Conservation (phyloP, 139 green algal species). For the Marvania coccoides region DNA sequence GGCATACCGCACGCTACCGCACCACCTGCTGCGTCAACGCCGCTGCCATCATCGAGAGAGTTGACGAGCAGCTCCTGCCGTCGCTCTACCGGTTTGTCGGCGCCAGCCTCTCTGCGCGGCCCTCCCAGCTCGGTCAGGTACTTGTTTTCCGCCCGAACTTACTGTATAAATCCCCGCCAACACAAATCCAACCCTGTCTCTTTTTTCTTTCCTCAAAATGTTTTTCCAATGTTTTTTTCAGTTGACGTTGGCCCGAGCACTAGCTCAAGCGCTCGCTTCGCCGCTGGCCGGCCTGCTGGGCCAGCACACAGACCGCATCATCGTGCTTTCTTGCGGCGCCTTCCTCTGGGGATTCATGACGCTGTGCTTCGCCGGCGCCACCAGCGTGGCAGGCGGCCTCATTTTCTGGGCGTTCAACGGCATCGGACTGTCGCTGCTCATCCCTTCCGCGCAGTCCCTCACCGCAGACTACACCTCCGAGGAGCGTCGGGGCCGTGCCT, state of each 20-base stretch:
- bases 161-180: no score
- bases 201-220: no score
- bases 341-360: slow-evolving; percentile 51
- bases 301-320: slow-evolving; percentile 20
- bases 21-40: slow-evolving; percentile 14
- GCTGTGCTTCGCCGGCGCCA: slow-evolving; percentile 28
- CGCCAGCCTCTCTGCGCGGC: slow-evolving; percentile 3
- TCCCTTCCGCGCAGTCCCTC: slow-evolving; percentile 48
- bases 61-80: slow-evolving; percentile 31
- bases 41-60: slow-evolving; percentile 13
- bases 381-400: slow-evolving; percentile 23
- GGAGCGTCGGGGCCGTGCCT: slow-evolving; percentile 40
- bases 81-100: slow-evolving; percentile 18
- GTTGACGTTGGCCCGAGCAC: slow-evolving; percentile 40
- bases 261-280: slow-evolving; percentile 38
- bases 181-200: no score
- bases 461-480: slow-evolving; percentile 49
- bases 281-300: slow-evolving; percentile 22
- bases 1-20: no score
- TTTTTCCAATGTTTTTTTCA: no score
- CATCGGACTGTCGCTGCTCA: slow-evolving; percentile 51
- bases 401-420: slow-evolving; percentile 48
- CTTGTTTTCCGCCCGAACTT: no score
- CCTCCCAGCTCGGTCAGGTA: slow-evolving; percentile 32
- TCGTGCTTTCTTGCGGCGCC: slow-evolving; percentile 36